These are phyloP conservation scores for Prunus padus DNA, from an alignment of 306 rosid species.

Conservation along the genomic window DNA sequence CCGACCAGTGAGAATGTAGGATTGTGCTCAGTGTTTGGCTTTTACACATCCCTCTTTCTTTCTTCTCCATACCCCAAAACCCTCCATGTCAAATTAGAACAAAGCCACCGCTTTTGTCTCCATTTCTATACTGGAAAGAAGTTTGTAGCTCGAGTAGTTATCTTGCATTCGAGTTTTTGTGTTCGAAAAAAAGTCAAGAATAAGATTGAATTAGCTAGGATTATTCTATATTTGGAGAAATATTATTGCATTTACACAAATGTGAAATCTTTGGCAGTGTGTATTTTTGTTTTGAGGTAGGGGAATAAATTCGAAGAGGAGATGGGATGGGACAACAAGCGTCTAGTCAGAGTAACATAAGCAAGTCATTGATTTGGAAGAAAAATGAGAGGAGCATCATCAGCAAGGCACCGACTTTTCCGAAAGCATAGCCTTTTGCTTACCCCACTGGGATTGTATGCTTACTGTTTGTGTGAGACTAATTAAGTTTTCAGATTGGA, in stretches of 20 bases:
- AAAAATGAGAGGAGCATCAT: conserved; percentile 19
- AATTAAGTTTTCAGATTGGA: background rate
- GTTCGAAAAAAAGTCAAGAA: too few species aligned
- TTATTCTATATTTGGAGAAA: too few species aligned
- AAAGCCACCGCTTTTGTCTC: conserved; percentile 42
- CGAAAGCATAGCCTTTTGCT: conserved; percentile 29
- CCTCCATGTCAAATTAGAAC: conserved; percentile 44
- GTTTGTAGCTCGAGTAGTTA: too few species aligned
- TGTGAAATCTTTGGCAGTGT: background rate
- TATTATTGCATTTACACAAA: background rate
- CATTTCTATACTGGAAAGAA: conserved; percentile 14
- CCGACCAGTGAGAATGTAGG: conserved; percentile 46
- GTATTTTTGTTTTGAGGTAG: background rate
- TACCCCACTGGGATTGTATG: conserved; percentile 31
- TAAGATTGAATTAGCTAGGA: too few species aligned
- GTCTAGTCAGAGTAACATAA: conserved; percentile 43
- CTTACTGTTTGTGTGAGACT: conserved; percentile 5
- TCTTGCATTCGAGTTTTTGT: too few species aligned
- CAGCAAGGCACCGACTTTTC: conserved; percentile 33
- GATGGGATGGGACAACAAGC: conserved; percentile 34
- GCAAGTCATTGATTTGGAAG: conserved; percentile 21
- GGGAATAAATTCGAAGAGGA: conserved; percentile 12
- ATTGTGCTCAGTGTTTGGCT: conserved; percentile 63
- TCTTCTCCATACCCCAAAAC: conserved; percentile 31
- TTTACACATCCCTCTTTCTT: conserved; percentile 31